Evolutionary conservation across 1,284 basidiomycete species (phyloP).

Genomic region (Tremellales sp.): DNA sequence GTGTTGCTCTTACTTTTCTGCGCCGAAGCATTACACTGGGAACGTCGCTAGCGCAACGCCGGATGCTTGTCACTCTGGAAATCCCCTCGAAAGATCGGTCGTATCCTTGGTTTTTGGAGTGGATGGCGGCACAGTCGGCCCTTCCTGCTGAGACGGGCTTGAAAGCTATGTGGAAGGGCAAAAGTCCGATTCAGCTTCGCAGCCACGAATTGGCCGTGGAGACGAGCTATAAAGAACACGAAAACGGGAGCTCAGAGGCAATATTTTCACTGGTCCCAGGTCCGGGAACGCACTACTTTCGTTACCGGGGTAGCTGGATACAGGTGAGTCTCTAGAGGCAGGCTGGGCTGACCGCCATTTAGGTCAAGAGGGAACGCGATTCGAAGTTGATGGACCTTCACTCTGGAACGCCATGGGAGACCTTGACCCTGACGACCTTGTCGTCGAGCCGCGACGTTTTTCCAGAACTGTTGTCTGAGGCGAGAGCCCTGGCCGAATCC

Average conservation of each 20-base stretch:
- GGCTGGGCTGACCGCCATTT: slow-evolving; percentile 5
- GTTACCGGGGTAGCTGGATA: slow-evolving; percentile 80
- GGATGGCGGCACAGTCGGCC: slow-evolving; percentile 66
- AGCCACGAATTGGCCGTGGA: slow-evolving; percentile 94
- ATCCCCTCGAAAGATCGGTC: slow-evolving; percentile 93
- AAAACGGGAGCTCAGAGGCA: slow-evolving; percentile 81
- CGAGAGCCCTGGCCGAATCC: slow-evolving; percentile 77
- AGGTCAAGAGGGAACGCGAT: slow-evolving; percentile 92
- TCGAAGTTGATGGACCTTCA: slow-evolving; percentile 84
- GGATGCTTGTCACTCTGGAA: slow-evolving; percentile 91
- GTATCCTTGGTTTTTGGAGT: slow-evolving; percentile 95
- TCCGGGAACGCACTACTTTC: slow-evolving; percentile 90
- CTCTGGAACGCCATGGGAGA: slow-evolving; percentile 95
- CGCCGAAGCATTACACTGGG: slow-evolving; percentile 68
- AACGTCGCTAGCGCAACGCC: slow-evolving; percentile 71
- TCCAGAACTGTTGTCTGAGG: slow-evolving; percentile 75
- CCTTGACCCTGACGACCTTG: slow-evolving; percentile 88
- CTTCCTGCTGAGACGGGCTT: slow-evolving; percentile 16
- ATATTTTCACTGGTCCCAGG: slow-evolving; percentile 92
- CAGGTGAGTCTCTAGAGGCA: slow-evolving; percentile 59
- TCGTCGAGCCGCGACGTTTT: slow-evolving; percentile 80
- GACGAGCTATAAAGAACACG: slow-evolving; percentile 79
- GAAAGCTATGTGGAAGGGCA: slow-evolving; percentile 23
- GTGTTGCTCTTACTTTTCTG: slow-evolving; percentile 71
- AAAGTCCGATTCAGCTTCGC: slow-evolving; percentile 57